phyloP scores from a whole-genome alignment of 75 land plant species.

The Cupressus sempervirens region DNA sequence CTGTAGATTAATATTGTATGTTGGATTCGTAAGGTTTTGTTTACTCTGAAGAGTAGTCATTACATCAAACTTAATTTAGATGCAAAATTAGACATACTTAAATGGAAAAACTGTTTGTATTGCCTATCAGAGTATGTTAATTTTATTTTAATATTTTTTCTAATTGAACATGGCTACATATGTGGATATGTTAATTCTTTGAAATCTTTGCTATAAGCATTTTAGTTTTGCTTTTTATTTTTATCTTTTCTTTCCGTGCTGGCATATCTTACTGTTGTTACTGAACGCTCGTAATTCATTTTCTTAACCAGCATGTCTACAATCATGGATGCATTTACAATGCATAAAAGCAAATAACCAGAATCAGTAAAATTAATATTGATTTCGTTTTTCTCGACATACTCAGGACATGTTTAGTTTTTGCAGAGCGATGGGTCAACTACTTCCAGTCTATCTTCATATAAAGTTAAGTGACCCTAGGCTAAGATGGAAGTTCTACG shows the following conservation, averaged over 20 bases:
- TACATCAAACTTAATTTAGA: not conserved
- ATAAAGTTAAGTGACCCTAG: not conserved
- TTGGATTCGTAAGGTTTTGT: not conserved
- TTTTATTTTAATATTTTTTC: no score
- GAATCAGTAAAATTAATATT: not conserved
- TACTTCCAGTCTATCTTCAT: not conserved
- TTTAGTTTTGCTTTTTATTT: no score
- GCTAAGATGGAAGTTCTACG: not conserved
- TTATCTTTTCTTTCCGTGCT: not conserved
- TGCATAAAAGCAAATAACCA: not conserved
- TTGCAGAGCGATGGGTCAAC: not conserved
- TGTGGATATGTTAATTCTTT: no score
- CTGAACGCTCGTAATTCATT: not conserved
- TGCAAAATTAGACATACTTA: not conserved
- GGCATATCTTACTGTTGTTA: not conserved
- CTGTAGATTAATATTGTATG: not conserved
- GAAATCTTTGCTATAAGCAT: no score
- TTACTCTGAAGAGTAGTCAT: not conserved
- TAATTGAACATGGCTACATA: no score
- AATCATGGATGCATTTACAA: not conserved
- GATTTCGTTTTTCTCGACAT: not conserved
- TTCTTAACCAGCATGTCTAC: not conserved
- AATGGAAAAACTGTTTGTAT: not conserved
- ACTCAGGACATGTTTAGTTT: not conserved
- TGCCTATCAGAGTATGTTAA: not conserved